Conservation (phyloP, 768 basidiomycete genomes). For the Lactarius pseudohatsudake region DNA sequence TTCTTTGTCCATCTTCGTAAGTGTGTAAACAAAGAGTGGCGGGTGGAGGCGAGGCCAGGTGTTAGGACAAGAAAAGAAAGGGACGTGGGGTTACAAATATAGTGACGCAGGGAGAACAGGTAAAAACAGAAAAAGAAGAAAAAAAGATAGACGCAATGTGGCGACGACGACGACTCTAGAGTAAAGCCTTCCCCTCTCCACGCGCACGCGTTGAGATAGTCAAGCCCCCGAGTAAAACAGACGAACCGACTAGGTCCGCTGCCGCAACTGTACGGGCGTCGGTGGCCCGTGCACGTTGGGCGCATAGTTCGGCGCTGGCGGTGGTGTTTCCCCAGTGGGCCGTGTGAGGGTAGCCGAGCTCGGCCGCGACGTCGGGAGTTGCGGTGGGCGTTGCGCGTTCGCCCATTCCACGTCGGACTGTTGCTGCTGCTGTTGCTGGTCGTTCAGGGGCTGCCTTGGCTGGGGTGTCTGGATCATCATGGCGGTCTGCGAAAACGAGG, state of each 20-base stretch:
- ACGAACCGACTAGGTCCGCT: conserved; percentile 25
- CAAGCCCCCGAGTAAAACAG: too few species aligned
- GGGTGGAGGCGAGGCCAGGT: conserved; percentile 9
- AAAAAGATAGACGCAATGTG: conserved; percentile 25
- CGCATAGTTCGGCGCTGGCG: conserved; percentile 19
- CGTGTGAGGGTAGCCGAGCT: conserved; percentile 23
- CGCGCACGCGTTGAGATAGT: neutral
- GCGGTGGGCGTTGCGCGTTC: conserved; percentile 22
- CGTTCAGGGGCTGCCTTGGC: conserved; percentile 32
- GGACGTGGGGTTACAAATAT: conserved; percentile 22
- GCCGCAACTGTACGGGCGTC: conserved; percentile 27
- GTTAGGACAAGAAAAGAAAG: conserved; percentile 17
- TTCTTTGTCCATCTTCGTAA: conserved; percentile 23
- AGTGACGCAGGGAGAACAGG: conserved; percentile 18
- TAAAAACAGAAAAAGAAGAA: conserved; percentile 7
- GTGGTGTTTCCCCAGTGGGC: conserved; percentile 22
- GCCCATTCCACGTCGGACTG: conserved; percentile 27
- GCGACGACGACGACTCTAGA: neutral
- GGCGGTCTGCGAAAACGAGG: conserved; percentile 45
- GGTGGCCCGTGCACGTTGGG: conserved; percentile 21
- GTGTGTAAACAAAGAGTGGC: conserved; percentile 21
- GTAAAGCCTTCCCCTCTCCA: neutral
- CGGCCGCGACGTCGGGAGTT: conserved; percentile 20
- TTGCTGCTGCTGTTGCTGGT: neutral
- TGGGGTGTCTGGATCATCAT: conserved; percentile 45